phyloP scores from a whole-genome alignment of 2,329 filamentous ascomycete species.

The Colletotrichum sp. region DNA sequence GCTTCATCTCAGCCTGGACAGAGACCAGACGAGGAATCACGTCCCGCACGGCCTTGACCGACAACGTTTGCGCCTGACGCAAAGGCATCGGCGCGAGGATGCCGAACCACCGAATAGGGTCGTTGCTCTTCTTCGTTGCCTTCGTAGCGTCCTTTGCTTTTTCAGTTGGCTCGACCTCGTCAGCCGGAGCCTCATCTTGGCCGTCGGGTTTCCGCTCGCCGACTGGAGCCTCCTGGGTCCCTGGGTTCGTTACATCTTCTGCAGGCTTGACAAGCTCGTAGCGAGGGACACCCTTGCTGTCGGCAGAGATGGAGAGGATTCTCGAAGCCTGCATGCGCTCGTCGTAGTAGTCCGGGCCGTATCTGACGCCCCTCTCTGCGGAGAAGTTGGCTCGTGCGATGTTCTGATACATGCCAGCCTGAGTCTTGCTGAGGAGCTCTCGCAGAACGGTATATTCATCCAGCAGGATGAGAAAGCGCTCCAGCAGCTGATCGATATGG shows the following conservation, averaged over 20 bases:
- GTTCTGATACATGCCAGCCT: slow-evolving; percentile 61
- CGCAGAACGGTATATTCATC: slow-evolving; percentile 70
- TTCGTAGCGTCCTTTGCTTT: background rate
- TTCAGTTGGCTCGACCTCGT: slow-evolving; percentile 7
- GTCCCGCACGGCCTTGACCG: slow-evolving; percentile 59
- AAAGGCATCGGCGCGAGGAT: slow-evolving; percentile 57
- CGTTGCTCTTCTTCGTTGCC: slow-evolving; percentile 27
- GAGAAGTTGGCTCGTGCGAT: slow-evolving; percentile 80
- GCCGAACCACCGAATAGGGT: slow-evolving; percentile 67
- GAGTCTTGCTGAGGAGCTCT: slow-evolving; percentile 54
- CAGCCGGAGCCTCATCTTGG: background rate
- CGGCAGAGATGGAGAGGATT: slow-evolving; percentile 38
- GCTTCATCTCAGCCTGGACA: slow-evolving; percentile 64
- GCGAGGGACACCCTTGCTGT: slow-evolving; percentile 17
- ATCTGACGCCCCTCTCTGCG: slow-evolving; percentile 66
- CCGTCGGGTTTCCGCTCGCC: slow-evolving; percentile 5
- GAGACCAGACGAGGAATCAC: slow-evolving; percentile 63
- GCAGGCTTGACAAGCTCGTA: slow-evolving; percentile 25
- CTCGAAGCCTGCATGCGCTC: slow-evolving; percentile 71
- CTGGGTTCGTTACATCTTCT: slow-evolving; percentile 7
- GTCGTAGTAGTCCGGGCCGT: slow-evolving; percentile 75
- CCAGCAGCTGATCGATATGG: slow-evolving; percentile 66
- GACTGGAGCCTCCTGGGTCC: background rate
- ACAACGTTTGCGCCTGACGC: slow-evolving; percentile 63
- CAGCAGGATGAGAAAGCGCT: slow-evolving; percentile 68